phyloP scores from a whole-genome alignment of 208 protist genomes.

The Naegleria fowleri region DNA sequence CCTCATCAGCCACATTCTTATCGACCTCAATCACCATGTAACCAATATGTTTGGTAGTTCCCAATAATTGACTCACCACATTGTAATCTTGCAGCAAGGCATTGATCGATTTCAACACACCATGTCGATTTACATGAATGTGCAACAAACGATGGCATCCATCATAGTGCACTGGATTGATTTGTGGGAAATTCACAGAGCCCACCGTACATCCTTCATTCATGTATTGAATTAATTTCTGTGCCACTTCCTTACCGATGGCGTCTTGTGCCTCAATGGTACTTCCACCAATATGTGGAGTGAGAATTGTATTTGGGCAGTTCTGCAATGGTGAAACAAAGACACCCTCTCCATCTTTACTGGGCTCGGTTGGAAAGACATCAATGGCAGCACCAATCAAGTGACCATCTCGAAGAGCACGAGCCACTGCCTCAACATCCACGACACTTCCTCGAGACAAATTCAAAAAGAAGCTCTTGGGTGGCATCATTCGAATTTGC shows the following conservation, averaged over 20 bases:
- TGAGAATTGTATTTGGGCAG: slow-evolving; percentile 83
- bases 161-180: slow-evolving; percentile 36
- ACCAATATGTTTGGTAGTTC: slow-evolving; percentile 46
- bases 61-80: slow-evolving; percentile 41
- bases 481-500: slow-evolving; percentile 64
- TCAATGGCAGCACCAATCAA: slow-evolving; percentile 77
- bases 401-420: slow-evolving; percentile 61
- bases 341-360: slow-evolving; percentile 49
- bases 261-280: slow-evolving; percentile 79
- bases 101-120: slow-evolving; percentile 76
- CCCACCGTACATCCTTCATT: slow-evolving; percentile 65
- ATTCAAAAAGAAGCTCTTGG: slow-evolving; percentile 72
- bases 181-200: slow-evolving; percentile 81
- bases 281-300: slow-evolving; percentile 83
- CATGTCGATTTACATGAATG: slow-evolving; percentile 78
- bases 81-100: slow-evolving; percentile 66
- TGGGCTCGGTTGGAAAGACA: slow-evolving; percentile 81
- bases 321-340: slow-evolving; percentile 62
- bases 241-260: slow-evolving; percentile 78
- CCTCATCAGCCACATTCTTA: slow-evolving; percentile 38
- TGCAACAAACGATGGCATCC: slow-evolving; percentile 70
- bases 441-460: slow-evolving; percentile 68
- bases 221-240: slow-evolving; percentile 69
- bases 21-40: slow-evolving; percentile 54
- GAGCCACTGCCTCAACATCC: slow-evolving; percentile 65